Conservation (phyloP, 805 yeast genomes). For the Myxozyma geophila region DNA sequence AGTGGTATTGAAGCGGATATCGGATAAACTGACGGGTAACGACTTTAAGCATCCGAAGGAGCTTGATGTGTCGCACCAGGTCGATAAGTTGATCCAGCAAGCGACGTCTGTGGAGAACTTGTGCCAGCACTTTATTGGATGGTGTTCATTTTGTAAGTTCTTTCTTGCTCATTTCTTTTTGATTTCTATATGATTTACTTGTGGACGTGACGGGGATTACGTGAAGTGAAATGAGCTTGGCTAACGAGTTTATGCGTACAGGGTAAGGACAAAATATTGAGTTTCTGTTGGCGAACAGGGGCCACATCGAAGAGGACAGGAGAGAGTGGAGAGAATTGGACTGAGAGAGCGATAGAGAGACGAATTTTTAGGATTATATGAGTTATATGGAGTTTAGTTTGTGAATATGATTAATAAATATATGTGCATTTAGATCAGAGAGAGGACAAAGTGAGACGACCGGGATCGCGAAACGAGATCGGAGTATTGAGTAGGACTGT, state of each 20-base stretch:
- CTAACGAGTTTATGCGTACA: neutral
- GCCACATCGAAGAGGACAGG: neutral
- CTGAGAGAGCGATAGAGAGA: neutral
- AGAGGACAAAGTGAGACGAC: no score
- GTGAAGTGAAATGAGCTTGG: neutral
- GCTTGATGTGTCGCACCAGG: slow-evolving; percentile 84
- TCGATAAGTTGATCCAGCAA: slow-evolving; percentile 89
- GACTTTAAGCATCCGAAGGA: slow-evolving; percentile 77
- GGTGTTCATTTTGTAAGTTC: slow-evolving; percentile 89
- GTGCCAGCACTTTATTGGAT: slow-evolving; percentile 96
- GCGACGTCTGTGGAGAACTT: slow-evolving; percentile 95
- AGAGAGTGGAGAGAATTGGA: neutral
- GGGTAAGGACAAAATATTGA: neutral
- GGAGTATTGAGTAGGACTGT: no score
- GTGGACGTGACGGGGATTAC: neutral
- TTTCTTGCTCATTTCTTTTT: neutral
- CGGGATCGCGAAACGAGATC: no score
- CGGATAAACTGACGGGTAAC: slow-evolving; percentile 91
- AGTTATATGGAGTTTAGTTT: no score
- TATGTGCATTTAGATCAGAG: no score
- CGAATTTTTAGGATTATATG: no score
- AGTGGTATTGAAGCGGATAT: slow-evolving; percentile 83
- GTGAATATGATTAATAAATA: neutral
- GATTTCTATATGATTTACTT: neutral
- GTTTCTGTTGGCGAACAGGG: neutral